phyloP scores from a whole-genome alignment of 1,284 basidiomycete species.

The Abortiporus biennis region DNA sequence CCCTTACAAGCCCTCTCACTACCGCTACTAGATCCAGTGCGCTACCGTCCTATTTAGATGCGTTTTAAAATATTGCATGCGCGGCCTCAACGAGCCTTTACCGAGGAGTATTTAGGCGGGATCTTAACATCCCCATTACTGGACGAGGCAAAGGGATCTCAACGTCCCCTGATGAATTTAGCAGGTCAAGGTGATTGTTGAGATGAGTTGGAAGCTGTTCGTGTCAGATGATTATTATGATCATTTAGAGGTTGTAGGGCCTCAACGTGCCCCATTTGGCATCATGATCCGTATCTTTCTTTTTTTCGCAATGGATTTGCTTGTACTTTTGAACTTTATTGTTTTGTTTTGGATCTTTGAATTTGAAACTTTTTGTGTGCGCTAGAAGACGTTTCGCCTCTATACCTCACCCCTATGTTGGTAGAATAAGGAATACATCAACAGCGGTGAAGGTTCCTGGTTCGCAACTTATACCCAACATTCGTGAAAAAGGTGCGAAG shows the following conservation, averaged over 20 bases:
- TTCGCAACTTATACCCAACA: no score
- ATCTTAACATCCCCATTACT: constrained; percentile 19
- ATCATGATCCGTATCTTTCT: no score
- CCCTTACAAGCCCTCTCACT: constrained; percentile 90
- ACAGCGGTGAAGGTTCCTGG: no score
- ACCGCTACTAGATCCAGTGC: constrained; percentile 47
- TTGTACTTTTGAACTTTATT: no score
- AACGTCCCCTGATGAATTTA: constrained; percentile 25
- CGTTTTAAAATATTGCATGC: constrained; percentile 8
- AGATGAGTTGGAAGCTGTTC: constrained; percentile 14
- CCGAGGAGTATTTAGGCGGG: constrained; percentile 21
- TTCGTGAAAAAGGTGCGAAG: no score
- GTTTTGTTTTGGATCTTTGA: no score
- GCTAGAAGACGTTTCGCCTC: no score
- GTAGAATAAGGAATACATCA: no score
- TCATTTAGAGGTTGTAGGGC: constrained; percentile 19
- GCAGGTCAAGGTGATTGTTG: constrained; percentile 17
- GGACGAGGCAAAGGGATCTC: constrained; percentile 17
- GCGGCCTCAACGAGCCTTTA: constrained; percentile 48
- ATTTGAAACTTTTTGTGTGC: no score
- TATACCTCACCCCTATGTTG: no score
- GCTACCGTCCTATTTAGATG: constrained; percentile 10
- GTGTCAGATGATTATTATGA: constrained; percentile 8
- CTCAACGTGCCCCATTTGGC: constrained; percentile 35
- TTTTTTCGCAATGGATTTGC: no score